Evolutionary conservation across 2,329 filamentous ascomycete species (phyloP).

Genomic region (Colletotrichum sp.): DNA sequence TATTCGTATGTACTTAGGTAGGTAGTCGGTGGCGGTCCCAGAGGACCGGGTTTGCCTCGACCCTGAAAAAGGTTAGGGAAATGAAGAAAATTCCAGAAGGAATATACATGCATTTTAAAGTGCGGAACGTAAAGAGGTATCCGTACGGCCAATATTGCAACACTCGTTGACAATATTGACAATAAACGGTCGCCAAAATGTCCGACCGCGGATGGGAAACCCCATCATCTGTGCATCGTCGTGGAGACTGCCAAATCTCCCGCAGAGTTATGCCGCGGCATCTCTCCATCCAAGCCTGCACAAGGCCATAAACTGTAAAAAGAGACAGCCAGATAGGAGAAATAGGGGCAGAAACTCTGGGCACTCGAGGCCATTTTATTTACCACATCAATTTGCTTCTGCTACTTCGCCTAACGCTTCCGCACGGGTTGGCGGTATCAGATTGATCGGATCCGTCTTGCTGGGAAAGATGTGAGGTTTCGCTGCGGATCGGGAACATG

Average conservation of each 20-base stretch:
- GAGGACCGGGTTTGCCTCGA: not conserved
- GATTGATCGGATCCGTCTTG: not conserved
- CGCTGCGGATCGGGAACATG: not conserved
- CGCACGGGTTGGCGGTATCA: slow-evolving; percentile 5
- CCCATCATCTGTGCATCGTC: not conserved
- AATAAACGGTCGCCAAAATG: not conserved
- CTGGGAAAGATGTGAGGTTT: not conserved
- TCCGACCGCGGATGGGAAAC: not conserved
- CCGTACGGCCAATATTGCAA: not conserved
- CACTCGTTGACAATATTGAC: not conserved
- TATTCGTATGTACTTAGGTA: not conserved
- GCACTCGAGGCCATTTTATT: not conserved
- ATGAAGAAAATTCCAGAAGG: not conserved
- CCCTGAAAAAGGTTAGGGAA: not conserved
- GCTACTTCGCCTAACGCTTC: slow-evolving; percentile 8
- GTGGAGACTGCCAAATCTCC: not conserved
- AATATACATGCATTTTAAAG: not conserved
- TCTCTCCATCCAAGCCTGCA: not conserved
- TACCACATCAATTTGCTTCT: slow-evolving; percentile 15
- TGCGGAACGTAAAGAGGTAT: not conserved
- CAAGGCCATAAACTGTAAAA: not conserved
- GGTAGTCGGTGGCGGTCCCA: not conserved
- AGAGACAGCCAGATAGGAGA: not conserved
- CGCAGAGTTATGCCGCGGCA: not conserved
- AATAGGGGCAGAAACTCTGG: not conserved